phyloP scores from a whole-genome alignment of 805 yeast genomes.

The Cyberlindnera lachancei region DNA sequence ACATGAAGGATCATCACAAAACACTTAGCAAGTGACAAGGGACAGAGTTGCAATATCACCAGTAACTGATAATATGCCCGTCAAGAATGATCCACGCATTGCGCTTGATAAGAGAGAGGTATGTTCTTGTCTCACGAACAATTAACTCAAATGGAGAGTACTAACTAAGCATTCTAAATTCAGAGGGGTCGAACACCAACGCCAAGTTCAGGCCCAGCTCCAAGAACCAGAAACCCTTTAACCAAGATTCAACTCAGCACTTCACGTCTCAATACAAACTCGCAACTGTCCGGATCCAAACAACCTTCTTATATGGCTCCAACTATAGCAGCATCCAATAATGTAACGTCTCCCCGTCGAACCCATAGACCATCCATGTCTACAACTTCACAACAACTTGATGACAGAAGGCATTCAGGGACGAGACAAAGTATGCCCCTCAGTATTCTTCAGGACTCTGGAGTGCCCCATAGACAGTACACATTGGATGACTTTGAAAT shows the following conservation, averaged over 20 bases:
- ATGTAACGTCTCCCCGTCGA: constrained; percentile 17
- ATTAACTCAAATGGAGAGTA: no score
- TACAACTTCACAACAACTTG: no score
- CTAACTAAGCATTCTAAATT: no score
- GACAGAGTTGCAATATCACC: no score
- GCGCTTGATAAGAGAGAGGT: no score
- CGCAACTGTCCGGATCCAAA: constrained; percentile 10
- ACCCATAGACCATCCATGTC: constrained; percentile 9
- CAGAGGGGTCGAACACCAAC: constrained; percentile 2
- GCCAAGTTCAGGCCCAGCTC: no score
- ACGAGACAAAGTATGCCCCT: constrained; percentile 17
- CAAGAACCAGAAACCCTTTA: constrained; percentile 17
- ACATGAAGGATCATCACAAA: no score
- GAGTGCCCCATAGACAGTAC: constrained; percentile 25
- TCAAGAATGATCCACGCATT: no score
- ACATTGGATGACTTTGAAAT: constrained; percentile 68
- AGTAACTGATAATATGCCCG: no score
- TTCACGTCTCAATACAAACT: constrained; percentile 8
- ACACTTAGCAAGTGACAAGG: no score
- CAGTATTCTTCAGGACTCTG: constrained; percentile 18
- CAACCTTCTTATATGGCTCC: constrained; percentile 25
- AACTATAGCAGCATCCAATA: constrained; percentile 20
- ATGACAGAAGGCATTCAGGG: constrained; percentile 3
- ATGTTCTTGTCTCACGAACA: no score
- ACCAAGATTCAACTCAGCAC: constrained; percentile 20